Evolutionary conservation across 108 stramenopile genomes (phyloP).

Genomic region (Seminavis robusta): DNA sequence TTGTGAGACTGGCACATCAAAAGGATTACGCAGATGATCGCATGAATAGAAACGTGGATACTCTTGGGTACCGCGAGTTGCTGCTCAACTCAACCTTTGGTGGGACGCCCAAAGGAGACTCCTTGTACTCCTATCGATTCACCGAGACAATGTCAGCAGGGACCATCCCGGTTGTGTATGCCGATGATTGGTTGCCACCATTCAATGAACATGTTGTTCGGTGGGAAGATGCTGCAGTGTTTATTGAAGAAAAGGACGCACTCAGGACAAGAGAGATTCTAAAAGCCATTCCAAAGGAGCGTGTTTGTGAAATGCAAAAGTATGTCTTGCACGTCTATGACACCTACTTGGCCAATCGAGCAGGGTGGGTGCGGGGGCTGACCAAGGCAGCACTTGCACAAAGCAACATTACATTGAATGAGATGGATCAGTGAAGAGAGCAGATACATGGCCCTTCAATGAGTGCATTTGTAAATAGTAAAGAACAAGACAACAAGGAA

Average conservation of each 20-base stretch:
- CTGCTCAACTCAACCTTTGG: conserved; percentile 15
- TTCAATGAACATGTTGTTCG: conserved; percentile 19
- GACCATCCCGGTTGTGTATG: conserved; percentile 27
- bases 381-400: too few relatives aligned
- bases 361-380: not conserved
- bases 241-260: conserved; percentile 19
- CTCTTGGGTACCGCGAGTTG: not conserved
- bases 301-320: conserved; percentile 6
- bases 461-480: too few relatives aligned
- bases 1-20: too few relatives aligned
- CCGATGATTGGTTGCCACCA: conserved; percentile 24
- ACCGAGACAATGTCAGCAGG: conserved; percentile 27
- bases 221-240: conserved; percentile 18
- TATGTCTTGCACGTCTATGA: conserved; percentile 11
- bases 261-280: conserved; percentile 4
- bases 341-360: conserved; percentile 5
- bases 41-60: too few relatives aligned
- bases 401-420: too few relatives aligned
- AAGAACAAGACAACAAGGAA: too few relatives aligned
- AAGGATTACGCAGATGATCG: not conserved
- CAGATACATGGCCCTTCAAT: too few relatives aligned
- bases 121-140: conserved; percentile 36
- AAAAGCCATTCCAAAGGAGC: conserved; percentile 5
- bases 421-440: too few relatives aligned
- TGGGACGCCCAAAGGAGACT: conserved; percentile 28